These are phyloP conservation scores for Galeopsis tetrahit DNA, from an alignment of 257 asterid genomes.

Conservation along the genomic window DNA sequence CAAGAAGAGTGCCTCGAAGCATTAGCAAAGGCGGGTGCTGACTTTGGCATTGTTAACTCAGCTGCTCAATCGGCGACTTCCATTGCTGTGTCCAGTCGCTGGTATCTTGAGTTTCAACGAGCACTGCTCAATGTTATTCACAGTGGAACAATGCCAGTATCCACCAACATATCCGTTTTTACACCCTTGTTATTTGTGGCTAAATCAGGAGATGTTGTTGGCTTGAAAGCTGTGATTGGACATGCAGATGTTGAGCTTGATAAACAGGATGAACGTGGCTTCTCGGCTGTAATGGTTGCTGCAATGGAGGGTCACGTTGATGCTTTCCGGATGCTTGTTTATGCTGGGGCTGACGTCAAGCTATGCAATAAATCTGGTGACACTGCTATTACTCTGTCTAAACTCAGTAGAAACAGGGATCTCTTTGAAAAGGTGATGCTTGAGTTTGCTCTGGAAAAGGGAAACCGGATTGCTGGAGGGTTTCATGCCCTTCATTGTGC, in stretches of 20 bases:
- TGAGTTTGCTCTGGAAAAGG: conserved; percentile 79
- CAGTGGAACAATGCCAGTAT: conserved; percentile 50
- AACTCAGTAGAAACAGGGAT: conserved; percentile 53
- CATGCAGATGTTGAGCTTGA: conserved; percentile 50
- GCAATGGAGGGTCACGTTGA: conserved; percentile 77
- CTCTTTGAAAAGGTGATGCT: conserved; percentile 76
- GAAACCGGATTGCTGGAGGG: conserved; percentile 59
- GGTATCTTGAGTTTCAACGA: conserved; percentile 61
- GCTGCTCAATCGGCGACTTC: conserved; percentile 57
- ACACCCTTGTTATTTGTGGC: conserved; percentile 71
- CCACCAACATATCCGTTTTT: conserved; percentile 55
- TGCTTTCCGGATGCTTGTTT: conserved; percentile 72
- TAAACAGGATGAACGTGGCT: conserved; percentile 67
- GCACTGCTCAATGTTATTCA: conserved; percentile 56
- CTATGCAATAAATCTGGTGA: conserved; percentile 63
- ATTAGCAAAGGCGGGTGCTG: conserved; percentile 71
- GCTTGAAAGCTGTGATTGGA: conserved; percentile 56
- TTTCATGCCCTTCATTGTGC: conserved; percentile 79
- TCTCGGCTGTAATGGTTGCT: conserved; percentile 80
- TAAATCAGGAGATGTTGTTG: conserved; percentile 61
- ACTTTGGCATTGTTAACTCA: conserved; percentile 61
- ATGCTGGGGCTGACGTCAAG: conserved; percentile 79
- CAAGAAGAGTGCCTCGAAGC: conserved; percentile 61
- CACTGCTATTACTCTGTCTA: conserved; percentile 62
- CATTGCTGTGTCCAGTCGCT: conserved; percentile 48